Evolutionary conservation across 768 basidiomycete genomes (phyloP), one percentile per base, ranked within the genome.

Genomic region (Imleria badia): DNA sequence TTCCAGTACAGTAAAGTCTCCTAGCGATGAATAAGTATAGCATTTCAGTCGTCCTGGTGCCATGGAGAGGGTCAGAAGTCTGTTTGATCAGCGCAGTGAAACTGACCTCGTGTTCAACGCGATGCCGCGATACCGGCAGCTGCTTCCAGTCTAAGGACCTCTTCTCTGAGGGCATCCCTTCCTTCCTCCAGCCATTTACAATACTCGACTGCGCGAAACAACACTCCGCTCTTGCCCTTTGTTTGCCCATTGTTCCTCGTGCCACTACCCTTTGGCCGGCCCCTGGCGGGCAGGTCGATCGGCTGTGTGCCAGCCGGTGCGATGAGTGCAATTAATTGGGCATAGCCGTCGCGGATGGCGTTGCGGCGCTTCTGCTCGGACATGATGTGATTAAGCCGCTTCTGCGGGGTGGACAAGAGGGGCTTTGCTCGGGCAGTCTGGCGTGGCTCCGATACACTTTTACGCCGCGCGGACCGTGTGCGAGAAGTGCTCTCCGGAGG

Each of bases 321-420:
- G 50, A 95, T 84, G 22, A 96, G 75, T 0, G 85, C 74, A 31
- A 92, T 93, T 39, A 96, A 74, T 66, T 93, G 90, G 1, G 90
- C 85, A 71, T 94, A 96, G 38, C 92, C 92, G 58, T 91, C 87
- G 39, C 91, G 85, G 61, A 96, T 96, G 47, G 90, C 89, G 64
- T 95, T 95, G 11, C 94, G 84, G 9, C 94, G 89, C 65, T 91
- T 91, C 73, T 96, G 93, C 68, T 96, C 94, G 8, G 91, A 93
- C 82, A 92, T 86, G 77, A 96, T 94, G 75, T 96, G 92, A 68
- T 94, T 94, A 15, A 91, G 81, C 13, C 92, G 82, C 65, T 94
- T 93, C 72, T 95, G 91, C 0, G 91, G 91, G 5, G 84, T 85
- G 7, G 91, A 88, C 23, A 94, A 78, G 19, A 91, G 80, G 0